These are phyloP conservation scores for Suillus bovinus DNA, from an alignment of 768 basidiomycete species.

Conservation along the genomic window DNA sequence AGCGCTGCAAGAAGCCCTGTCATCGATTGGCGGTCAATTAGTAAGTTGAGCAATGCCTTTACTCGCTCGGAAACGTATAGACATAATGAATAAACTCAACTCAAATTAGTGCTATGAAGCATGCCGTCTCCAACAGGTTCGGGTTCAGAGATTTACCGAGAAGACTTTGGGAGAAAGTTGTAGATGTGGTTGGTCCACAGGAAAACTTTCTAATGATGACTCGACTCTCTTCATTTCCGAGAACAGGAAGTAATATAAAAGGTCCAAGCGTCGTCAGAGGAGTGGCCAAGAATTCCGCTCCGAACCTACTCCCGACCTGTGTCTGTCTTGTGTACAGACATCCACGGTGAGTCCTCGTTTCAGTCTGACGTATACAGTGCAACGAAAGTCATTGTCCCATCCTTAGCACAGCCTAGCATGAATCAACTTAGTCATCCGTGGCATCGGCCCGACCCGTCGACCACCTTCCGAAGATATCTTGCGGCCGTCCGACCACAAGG, in stretches of 20 bases:
- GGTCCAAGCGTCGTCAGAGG: neutral
- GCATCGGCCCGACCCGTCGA: constrained; percentile 38
- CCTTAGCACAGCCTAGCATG: constrained; percentile 18
- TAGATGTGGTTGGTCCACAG: constrained; percentile 25
- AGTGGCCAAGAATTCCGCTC: constrained; percentile 4
- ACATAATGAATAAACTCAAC: constrained; percentile 18
- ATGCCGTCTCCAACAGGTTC: constrained; percentile 29
- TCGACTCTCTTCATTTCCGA: constrained; percentile 40
- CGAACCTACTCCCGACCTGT: neutral
- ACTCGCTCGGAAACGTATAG: constrained; percentile 20
- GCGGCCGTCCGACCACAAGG: constrained; percentile 21
- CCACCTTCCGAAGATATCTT: constrained; percentile 34
- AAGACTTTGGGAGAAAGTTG: constrained; percentile 18
- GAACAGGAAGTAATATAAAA: constrained; percentile 7
- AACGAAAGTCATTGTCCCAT: neutral
- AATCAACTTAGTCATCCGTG: constrained; percentile 35
- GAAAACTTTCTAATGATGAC: constrained; percentile 22
- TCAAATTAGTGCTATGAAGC: constrained; percentile 28
- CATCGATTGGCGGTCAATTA: constrained; percentile 25
- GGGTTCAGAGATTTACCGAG: constrained; percentile 33
- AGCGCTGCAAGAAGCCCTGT: constrained; percentile 13
- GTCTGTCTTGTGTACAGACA: neutral
- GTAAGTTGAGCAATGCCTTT: constrained; percentile 33
- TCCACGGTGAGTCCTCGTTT: constrained; percentile 6
- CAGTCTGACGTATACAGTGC: neutral